Base-by-base conservation (phyloP, 441 rosid species). In the Capsella rubella region DNA sequence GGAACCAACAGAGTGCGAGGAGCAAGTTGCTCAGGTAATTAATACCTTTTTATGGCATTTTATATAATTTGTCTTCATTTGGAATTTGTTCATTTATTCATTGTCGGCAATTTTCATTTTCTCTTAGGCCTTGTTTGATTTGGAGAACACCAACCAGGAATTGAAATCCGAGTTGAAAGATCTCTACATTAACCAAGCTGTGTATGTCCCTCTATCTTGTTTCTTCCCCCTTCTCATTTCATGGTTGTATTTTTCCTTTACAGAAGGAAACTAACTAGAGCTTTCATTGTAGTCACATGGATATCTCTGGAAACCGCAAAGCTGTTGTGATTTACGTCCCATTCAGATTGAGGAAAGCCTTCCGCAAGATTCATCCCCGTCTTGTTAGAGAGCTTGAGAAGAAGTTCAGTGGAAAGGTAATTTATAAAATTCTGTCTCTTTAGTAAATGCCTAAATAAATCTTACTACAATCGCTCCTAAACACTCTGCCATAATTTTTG, bases 351-450 rank as follows among this genome's bases (percentile, higher is more conserved):
- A 90, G 95, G 84, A 92, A 92, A 73, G 84, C 91, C 42, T 92
- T 79, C 79, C 91, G 93, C 43, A 92, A 92, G 91, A 83, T 92
- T 72, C 97, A 92, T 72, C 84, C 85, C 0, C 91, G 97, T 14
- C 94, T 90, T 43, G 96, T 89, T 32, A 86, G 96, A 59, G 96
- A 92, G 88, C 80, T 92, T 65, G 97, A 89, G 86, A 91, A 91
- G 78, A 91, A 91, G 65, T 91, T 91, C 71, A 89, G 97, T 81
- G 97, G 97, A 21, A 91, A 87, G 92, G 96, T 90, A 73, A 27
- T 4, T 3, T 3, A 4, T 8, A 6, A 35, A 46, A 3, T 34
- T 5, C n/a, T 16, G 1, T 1, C n/a, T 43, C 57, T 4, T 16
- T 27, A 1, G 28, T 6, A 12, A 15, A 45, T 34, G 52, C 2